Percentiles rank a stretch among this genome's conserved stretches.
phyloP scores from a whole-genome alignment of 2,329 filamentous ascomycete genomes.

The Fusarium robinianum region DNA sequence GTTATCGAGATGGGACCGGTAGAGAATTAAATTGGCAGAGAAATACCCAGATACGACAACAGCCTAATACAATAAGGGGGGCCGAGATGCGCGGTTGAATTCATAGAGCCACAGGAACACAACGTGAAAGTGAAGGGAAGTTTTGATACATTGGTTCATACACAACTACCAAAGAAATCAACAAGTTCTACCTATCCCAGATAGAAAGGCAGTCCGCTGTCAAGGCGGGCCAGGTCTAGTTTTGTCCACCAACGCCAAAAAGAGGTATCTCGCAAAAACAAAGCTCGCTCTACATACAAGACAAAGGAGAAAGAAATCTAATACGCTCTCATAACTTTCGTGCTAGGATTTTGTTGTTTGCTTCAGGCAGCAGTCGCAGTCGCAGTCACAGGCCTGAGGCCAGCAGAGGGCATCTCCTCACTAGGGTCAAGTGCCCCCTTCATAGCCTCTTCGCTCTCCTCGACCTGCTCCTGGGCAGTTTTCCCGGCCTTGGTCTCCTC shows the following conservation, averaged over 20 bases:
- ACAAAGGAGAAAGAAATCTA: slow-evolving; percentile 2
- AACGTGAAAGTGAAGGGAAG: neutral
- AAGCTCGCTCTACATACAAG: slow-evolving; percentile 3
- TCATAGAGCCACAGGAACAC: neutral
- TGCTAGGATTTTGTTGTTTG: neutral
- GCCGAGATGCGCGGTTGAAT: no score
- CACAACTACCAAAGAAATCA: slow-evolving; percentile 6
- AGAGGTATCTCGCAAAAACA: slow-evolving; percentile 23
- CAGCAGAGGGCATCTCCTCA: slow-evolving; percentile 27
- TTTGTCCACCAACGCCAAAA: neutral
- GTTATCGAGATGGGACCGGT: slow-evolving; percentile 27
- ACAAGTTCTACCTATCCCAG: neutral
- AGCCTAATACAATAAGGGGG: no score
- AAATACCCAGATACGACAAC: no score
- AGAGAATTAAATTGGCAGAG: no score
- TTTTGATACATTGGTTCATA: slow-evolving; percentile 1
- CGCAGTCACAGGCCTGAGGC: slow-evolving; percentile 7
- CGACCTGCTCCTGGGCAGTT: slow-evolving; percentile 39
- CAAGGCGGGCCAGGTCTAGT: no score
- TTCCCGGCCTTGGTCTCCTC: slow-evolving; percentile 38
- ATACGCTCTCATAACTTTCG: slow-evolving; percentile 29
- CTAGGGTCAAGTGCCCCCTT: slow-evolving; percentile 44
- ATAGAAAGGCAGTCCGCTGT: neutral
- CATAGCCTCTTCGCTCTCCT: slow-evolving; percentile 43
- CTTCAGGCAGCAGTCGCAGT: slow-evolving; percentile 30